Base-by-base conservation (phyloP, 2,329 filamentous ascomycete species). In the Venturia effusa region DNA sequence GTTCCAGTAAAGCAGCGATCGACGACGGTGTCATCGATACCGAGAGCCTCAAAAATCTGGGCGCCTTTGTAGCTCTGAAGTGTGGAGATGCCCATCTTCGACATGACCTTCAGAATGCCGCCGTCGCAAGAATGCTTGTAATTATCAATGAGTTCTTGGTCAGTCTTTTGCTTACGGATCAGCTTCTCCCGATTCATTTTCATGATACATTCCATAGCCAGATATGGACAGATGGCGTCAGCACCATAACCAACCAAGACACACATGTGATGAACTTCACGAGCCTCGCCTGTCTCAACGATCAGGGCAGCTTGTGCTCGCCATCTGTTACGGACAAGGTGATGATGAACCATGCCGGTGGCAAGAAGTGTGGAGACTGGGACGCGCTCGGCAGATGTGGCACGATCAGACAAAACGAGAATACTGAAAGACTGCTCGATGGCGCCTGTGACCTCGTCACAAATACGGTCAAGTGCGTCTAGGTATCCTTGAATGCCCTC, bases 31-130 rank as follows among this genome's bases (percentile, higher is more conserved):
- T 96, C 92, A 71, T 97, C 92, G 40, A 97, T 87, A 77, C 93
- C 93, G 54, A 97, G 88, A 60, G 92, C 92, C 75, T 97, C 93
- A 70, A 97, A 97, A 68, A 97, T 97, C 79, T 97, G 93, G 64
- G 93, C 93, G 73, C 93, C 93, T 81, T 97, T 97, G 82, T 97
- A 97, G 69, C 89, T 93, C 72, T 93, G 91, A 57, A 97, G 81
- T 39, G 93, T 97, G 7, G 93, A 97, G 68, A 97, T 97, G 80
- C 93, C 93, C 93, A 97, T 97, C 82, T 97, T 97, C 76, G 89
- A 94, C 93, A 97, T 97, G 74, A 97, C 93, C 78, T 97, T 97
- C 68, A 97, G 81, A 68, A 97, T 96, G 79, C 93, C 93, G 72
- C 93, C 93, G 69, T 97, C 92, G 71, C 90, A 93, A 67, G 93